Evolutionary conservation across 768 basidiomycete genomes (phyloP).

Genomic region (Auricularia sp.): DNA sequence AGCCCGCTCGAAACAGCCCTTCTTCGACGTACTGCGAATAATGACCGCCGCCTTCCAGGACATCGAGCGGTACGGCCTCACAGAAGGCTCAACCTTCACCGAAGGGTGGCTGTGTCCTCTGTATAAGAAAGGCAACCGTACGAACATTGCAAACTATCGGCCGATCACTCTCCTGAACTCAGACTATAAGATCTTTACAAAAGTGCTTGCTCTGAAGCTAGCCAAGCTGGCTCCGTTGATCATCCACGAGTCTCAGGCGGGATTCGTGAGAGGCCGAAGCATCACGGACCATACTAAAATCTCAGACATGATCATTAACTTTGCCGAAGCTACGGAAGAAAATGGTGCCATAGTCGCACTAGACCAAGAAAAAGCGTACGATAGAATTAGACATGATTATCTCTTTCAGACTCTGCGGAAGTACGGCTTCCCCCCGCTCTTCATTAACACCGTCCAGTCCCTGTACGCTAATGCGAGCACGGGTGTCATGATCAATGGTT

Average conservation of each 20-base stretch:
- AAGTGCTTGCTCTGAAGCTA: constrained; percentile 6
- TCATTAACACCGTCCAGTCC: constrained; percentile 14
- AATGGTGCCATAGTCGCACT: constrained; percentile 11
- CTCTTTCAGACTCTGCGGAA: constrained; percentile 7
- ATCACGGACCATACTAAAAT: constrained; percentile 13
- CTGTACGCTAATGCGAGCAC: constrained; percentile 13
- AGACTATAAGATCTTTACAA: constrained; percentile 17
- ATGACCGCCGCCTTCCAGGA: background rate
- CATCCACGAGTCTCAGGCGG: constrained; percentile 13
- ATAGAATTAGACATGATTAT: constrained; percentile 14
- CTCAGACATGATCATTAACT: constrained; percentile 6
- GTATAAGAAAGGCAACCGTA: constrained; percentile 12
- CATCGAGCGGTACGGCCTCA: background rate
- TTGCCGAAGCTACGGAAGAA: constrained; percentile 10
- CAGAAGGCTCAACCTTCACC: constrained; percentile 7
- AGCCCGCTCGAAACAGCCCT: background rate
- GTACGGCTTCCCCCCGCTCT: constrained; percentile 9
- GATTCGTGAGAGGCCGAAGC: constrained; percentile 10
- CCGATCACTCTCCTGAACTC: constrained; percentile 16
- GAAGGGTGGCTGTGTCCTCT: constrained; percentile 13
- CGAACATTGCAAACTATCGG: constrained; percentile 12
- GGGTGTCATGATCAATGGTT: constrained; percentile 11
- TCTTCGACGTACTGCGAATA: background rate
- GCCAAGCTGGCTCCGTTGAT: background rate
- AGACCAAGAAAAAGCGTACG: constrained; percentile 16